Evolutionary conservation across 352 stramenopile species (phyloP).

Genomic region (Phytophthora pinifolia): DNA sequence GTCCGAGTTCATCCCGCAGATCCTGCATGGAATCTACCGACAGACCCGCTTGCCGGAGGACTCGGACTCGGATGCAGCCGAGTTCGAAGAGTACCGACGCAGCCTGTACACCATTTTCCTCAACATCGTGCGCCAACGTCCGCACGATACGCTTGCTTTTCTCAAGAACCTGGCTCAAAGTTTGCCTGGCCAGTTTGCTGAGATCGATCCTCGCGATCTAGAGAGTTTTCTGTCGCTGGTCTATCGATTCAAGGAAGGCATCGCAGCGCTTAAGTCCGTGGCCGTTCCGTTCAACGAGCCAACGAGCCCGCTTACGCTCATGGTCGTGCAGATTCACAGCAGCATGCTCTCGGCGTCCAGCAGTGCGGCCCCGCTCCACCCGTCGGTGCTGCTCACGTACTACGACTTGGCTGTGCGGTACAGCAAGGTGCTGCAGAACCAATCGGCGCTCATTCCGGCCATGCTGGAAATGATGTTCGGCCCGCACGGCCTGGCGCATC

Average conservation of each 20-base stretch:
- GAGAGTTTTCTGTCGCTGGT: constrained; percentile 85
- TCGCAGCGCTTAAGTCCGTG: constrained; percentile 58
- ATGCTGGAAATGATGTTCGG: constrained; percentile 88
- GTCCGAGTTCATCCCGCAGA: constrained; percentile 75
- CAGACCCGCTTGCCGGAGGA: constrained; percentile 82
- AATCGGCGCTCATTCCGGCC: constrained; percentile 59
- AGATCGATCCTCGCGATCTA: constrained; percentile 59
- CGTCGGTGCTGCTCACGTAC: constrained; percentile 74
- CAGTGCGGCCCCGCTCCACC: constrained; percentile 31
- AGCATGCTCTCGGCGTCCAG: constrained; percentile 49
- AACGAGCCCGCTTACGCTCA: constrained; percentile 61
- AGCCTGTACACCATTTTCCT: constrained; percentile 89
- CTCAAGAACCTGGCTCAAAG: constrained; percentile 62
- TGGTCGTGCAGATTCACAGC: constrained; percentile 71
- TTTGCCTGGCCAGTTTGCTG: constrained; percentile 47
- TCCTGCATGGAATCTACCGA: constrained; percentile 81
- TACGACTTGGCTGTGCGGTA: constrained; percentile 85
- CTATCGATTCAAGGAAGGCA: constrained; percentile 83
- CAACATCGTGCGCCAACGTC: constrained; percentile 76
- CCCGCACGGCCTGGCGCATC: constrained; percentile 64
- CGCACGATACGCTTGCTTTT: constrained; percentile 69
- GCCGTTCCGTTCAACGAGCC: constrained; percentile 61
- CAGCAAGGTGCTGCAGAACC: constrained; percentile 65
- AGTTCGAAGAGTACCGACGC: constrained; percentile 84
- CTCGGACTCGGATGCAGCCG: constrained; percentile 70